Base-by-base conservation (phyloP, 2,329 filamentous ascomycete genomes). In the Colletotrichum lentis region DNA sequence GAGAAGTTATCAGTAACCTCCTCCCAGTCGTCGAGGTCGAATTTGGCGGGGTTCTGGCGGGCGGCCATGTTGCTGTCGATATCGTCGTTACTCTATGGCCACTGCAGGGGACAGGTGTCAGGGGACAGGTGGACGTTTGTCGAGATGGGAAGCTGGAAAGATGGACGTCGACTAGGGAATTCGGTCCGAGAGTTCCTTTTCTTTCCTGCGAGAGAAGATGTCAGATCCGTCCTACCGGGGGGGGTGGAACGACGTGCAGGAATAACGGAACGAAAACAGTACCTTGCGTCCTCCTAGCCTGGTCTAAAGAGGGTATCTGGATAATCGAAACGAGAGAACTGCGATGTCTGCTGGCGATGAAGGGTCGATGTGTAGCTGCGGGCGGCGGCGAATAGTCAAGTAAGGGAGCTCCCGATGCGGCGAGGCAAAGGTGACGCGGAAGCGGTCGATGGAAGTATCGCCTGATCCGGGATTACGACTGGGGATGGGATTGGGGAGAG, bases 11-110 rank as follows among this genome's bases (percentile, higher is more conserved):
- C 73, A 39, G 62, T 60, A 4, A 76, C 62, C 18, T 74, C 71
- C 59, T 76, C 71, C 75, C 75, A 76, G 35, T 72, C 74, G 2
- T 70, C 54, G n/a, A 74, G 70, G 20, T 5, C 39, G 16, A 31
- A 35, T 18, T 39, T 60, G 14, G 46, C 20, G 14, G 20, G 47
- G 31, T 35, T 58, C 31, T 63, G 39, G 20, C 24, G 10, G 12
- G 16, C 20, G 14, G 52, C 57, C 63, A 67, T 63, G 20, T 37
- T 37, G n/a, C 6, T 7, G 18, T 39, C n/a, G n/a, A n/a, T n/a
- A n/a, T n/a, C 14, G 20, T n/a, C 20, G 35, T 5, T 14, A 35
- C 14, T 27, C 12, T 7, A 22, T 10, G 18, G 14, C 10, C n/a
- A 20, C 18, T 7, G 6, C 1, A n/a, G 5, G 14, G 5, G 10